Evolutionary conservation across 1,139 yeast genomes (phyloP), one percentile per base, ranked within the genome.

Genomic region (Magnusiomyces tetraspermus): DNA sequence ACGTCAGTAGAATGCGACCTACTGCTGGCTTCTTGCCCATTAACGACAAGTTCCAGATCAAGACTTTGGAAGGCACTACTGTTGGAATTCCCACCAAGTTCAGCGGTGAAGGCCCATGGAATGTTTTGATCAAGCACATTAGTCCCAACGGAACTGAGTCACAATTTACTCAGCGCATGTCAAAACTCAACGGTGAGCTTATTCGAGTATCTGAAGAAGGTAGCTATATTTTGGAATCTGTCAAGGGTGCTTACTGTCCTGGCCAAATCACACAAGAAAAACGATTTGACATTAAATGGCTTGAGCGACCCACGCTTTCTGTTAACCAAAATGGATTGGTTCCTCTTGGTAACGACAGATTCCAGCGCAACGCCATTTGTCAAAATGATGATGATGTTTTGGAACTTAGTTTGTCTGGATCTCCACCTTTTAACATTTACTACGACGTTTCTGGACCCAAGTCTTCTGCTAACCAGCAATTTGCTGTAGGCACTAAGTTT

Each of bases 1-100:
- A 75, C 30, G 89, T 89, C 1, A 76, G 89, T 59, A 71, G 82
- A 51, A 86, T 82, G 57, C 70, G 82, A 3, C 95, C 96, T 1
- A 66, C 72, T 4, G 81, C 77, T 13, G 71, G 71, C 0, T 77
- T 79, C 59, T 69, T 71, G 49, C 66, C 73, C 2, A 54, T 67
- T 51, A 72, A 69, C 52, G 71, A 70, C 26, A 58, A 57, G 23
- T 55, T 61, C 57, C 51, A 52, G 30, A 55, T 64, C 17, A 61
- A 58, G 40, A 61, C 68, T 6, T 55, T 67, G 13, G 85, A 85
- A 64, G 95, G 94, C 1, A 79, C 77, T 11, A 58, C 63, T 0
- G 73, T 79, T 1, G 73, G 73, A 1, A 66, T 88, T 47, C 95
- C 95, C 0, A 63, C 89, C 38, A 71, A 75, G 42, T 58, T 80